A percentile compares a stretch with the other conserved stretches of the same genome.
Conservation (phyloP, 2,329 filamentous ascomycete genomes). For the Colletotrichum sp. region DNA sequence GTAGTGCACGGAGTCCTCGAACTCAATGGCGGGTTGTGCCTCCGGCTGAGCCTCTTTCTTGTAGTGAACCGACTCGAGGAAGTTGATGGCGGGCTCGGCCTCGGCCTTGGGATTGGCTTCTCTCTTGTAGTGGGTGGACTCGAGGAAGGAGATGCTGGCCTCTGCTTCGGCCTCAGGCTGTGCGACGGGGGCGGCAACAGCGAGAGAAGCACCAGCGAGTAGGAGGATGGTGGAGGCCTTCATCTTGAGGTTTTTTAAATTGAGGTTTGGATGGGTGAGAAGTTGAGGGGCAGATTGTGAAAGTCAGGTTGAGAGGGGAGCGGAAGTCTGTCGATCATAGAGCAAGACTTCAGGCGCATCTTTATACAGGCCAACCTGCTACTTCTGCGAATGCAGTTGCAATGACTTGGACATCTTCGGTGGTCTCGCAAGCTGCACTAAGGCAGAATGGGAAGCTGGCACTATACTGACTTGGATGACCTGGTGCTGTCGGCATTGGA, state of each 20-base stretch:
- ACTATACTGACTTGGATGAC: not conserved
- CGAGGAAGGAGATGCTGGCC: not conserved
- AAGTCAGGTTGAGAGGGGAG: not conserved
- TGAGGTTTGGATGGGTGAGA: not conserved
- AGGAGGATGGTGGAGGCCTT: not conserved
- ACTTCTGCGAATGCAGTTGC: not conserved
- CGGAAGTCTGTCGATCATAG: not conserved
- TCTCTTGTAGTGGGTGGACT: not conserved
- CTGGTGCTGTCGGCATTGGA: not conserved
- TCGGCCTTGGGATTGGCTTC: not conserved
- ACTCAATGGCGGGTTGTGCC: not conserved
- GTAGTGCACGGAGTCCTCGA: conserved; percentile 3
- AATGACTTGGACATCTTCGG: not conserved
- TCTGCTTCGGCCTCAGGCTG: not conserved
- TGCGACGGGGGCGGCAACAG: not conserved
- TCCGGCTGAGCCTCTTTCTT: not conserved
- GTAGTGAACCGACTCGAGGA: not conserved
- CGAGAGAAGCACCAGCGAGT: not conserved
- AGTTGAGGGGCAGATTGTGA: not conserved
- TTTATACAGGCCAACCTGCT: not conserved
- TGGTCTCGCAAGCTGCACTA: not conserved
- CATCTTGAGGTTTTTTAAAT: not conserved
- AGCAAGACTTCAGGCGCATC: not conserved
- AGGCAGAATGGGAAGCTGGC: not conserved
- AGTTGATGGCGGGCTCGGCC: not conserved